Evolutionary conservation across 352 stramenopile genomes (phyloP).

Genomic region (Pythium folliculosum): DNA sequence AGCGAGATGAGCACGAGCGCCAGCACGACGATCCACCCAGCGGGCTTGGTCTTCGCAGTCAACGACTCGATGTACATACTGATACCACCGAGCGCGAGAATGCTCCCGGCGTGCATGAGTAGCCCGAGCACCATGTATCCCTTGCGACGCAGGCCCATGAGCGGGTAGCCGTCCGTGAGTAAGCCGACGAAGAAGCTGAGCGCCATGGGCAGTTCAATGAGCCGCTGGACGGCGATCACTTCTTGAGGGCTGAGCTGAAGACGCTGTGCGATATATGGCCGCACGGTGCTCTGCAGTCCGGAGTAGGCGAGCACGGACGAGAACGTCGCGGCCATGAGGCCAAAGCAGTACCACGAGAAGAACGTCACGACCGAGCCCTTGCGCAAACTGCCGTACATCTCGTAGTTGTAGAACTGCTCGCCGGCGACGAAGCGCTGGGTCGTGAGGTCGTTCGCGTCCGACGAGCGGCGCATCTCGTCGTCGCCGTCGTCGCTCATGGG

Average conservation of each 20-base stretch:
- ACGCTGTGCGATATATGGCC: conserved; percentile 24
- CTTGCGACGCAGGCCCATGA: conserved; percentile 37
- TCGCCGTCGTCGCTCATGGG: conserved; percentile 6
- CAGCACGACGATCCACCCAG: conserved; percentile 25
- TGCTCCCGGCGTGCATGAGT: conserved; percentile 24
- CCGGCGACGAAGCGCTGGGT: conserved; percentile 39
- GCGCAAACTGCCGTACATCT: conserved; percentile 38
- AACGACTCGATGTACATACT: conserved; percentile 29
- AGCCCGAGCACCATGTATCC: conserved; percentile 40
- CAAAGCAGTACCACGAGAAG: conserved; percentile 33
- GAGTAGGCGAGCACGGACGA: conserved; percentile 32
- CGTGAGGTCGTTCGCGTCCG: conserved; percentile 13
- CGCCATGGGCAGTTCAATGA: conserved; percentile 38
- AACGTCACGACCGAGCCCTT: conserved; percentile 32
- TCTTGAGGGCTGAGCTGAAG: conserved; percentile 26
- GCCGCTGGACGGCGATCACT: conserved; percentile 26
- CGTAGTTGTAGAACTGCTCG: conserved; percentile 40
- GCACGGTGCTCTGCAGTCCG: conserved; percentile 19
- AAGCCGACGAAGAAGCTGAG: conserved; percentile 40
- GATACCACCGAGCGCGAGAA: conserved; percentile 25
- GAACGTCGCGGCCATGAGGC: conserved; percentile 27
- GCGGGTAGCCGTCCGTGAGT: conserved; percentile 36
- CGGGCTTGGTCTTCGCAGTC: background rate
- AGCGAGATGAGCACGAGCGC: conserved; percentile 32
- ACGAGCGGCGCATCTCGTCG: conserved; percentile 8